Conservation (phyloP, 2,329 filamentous ascomycete genomes). For the Claviceps lovelessii region DNA sequence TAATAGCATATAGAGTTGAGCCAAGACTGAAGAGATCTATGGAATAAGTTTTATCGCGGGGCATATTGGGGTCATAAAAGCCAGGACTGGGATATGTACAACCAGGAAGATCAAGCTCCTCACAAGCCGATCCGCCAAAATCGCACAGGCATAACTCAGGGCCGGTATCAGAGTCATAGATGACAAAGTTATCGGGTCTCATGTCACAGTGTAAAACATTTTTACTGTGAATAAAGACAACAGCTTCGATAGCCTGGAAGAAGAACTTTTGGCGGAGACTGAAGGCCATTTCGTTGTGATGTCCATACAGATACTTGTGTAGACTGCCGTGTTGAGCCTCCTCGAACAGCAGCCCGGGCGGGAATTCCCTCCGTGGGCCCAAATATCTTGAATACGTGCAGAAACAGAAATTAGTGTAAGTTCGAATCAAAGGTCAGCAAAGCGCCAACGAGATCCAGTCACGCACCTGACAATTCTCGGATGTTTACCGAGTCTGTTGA, state of each 20-base stretch:
- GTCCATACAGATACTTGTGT: not conserved
- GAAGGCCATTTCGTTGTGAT: not conserved
- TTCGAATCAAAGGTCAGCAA: too few species aligned
- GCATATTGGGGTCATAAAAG: not conserved
- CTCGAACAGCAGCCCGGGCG: not conserved
- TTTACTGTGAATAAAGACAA: not conserved
- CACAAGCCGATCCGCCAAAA: not conserved
- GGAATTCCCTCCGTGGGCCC: not conserved
- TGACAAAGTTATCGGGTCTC: not conserved
- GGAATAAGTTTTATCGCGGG: not conserved
- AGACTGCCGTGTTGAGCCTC: not conserved
- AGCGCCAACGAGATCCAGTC: not conserved
- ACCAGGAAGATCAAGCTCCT: not conserved
- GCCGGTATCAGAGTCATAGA: not conserved
- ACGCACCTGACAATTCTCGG: constrained; percentile 5
- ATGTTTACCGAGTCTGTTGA: constrained; percentile 5
- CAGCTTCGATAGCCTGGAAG: not conserved
- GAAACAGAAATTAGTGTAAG: not conserved
- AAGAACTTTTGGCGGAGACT: not conserved
- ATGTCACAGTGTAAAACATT: not conserved
- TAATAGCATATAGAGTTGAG: not conserved
- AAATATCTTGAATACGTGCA: not conserved
- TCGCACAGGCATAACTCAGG: not conserved
- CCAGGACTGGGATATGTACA: not conserved
- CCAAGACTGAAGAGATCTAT: not conserved